Evolutionary conservation across 257 asterid genomes (phyloP), one percentile per base, ranked within the genome.

Genomic region (Voacanga thouarsii): DNA sequence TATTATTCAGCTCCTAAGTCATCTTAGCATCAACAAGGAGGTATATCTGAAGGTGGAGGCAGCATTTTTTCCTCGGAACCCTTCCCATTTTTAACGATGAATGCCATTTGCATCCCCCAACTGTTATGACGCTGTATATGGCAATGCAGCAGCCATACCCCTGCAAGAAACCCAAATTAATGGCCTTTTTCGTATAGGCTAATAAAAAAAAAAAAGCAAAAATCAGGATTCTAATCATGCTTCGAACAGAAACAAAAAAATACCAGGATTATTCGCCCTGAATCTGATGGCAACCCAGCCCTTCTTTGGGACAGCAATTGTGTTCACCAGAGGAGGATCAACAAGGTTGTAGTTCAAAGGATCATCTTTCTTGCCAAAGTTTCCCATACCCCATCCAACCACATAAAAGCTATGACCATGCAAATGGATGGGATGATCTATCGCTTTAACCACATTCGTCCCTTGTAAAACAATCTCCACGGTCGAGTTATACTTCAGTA

Each of bases 351-450:
- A 92, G 30, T 74, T 85, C 44, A 43, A 24, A 19, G 96, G 92
- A 26, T 92, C 91, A 33, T 39, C 82, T 2, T 37, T 41, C 15
- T 64, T 76, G 2, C 90, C 78, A 15, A 92, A 92, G 28, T 89
- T 89, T 2, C 97, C 96, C 3, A 66, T 2, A 1, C 92, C 96
- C 78, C 79, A 79, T 0, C 97, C 97, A 11, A 92, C 91, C 0
- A 88, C 94, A 23, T 85, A 92, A 50, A 89, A 92, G 72, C 89
- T 92, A 26, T 89, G 82, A n/a, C 97, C 97, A 69, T 92, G 97
- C 50, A 90, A 80, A 75, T 92, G 97, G 85, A 92, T 89, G 0
- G 96, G 97, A 76, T 92, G 97, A 80, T 90, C 88, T 6, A 89
- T 79, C 19, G 93, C 91, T 0, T 81, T 85, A 33, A 89, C 84